Evolutionary conservation across 2,329 filamentous ascomycete species (phyloP), one percentile per base, ranked within the genome.

Genomic region (Diaporthe longicolla): DNA sequence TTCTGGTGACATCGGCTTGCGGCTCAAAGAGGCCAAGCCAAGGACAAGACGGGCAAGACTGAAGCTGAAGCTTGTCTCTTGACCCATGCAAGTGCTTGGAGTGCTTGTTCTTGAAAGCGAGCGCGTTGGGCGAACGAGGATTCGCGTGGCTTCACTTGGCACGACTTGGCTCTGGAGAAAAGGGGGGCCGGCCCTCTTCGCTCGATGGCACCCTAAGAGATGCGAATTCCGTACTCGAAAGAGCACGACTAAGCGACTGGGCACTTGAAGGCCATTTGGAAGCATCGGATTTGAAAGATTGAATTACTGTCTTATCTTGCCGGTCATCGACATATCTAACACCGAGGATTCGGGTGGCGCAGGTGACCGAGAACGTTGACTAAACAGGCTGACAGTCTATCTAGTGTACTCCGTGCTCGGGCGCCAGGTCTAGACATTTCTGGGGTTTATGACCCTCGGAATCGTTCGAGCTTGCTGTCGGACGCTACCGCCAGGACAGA

Each of bases 51-150:
- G 15, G 37, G 43, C 59, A 63, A 48, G 40, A 65, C 59, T 4
- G n/a, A 15, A 43, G 59, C 26, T 48, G 59, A 65, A 48, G 59
- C 59, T 65, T 65, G 59, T 65, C 26, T 48, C 24, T 45, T 48
- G 59, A 40, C 58, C 40, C 19, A 63, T 48, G 58, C 24, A 63
- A 19, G 6, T 63, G 59, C 59, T 45, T 48, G 59, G 24, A 4
- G 24, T 48, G 59, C 58, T 61, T 61, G 37, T 61, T 61, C 26
- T 29, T 43, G 37, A 26, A 48, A 32, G 40, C 19, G 40, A 32
- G 40, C 13, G 40, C 59, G 40, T 37, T 65, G 40, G 59, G 59
- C 59, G 40, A 15, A 65, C 40, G 40, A 40, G 59, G 24, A 65
- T 17, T 24, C 40, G 19, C n/a, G 19, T 48, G 40, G 59, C 59